A percentile compares a stretch with the other conserved stretches of the same genome.
phyloP scores from a whole-genome alignment of 2,329 filamentous ascomycete species.

The Zymoseptoria tritici region DNA sequence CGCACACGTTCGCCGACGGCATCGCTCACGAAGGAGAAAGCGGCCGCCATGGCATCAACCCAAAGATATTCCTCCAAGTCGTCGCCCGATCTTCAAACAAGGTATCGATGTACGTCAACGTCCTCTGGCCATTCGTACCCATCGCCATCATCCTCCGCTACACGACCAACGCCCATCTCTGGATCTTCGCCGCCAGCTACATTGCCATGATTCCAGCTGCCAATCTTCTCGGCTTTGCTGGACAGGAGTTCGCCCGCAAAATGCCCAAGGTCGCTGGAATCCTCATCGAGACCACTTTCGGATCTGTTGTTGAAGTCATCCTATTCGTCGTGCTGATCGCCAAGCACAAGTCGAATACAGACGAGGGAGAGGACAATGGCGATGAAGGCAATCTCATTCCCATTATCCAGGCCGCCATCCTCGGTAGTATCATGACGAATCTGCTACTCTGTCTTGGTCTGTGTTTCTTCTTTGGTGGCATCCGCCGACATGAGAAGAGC shows the following conservation, averaged over 20 bases:
- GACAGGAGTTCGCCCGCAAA: constrained; percentile 64
- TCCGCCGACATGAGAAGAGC: constrained; percentile 51
- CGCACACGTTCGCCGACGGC: constrained; percentile 15
- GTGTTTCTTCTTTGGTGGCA: constrained; percentile 71
- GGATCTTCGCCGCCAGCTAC: constrained; percentile 43
- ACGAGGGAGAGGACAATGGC: constrained; percentile 9
- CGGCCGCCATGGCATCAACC: constrained; percentile 39
- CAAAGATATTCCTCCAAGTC: constrained; percentile 36
- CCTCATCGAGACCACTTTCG: constrained; percentile 45
- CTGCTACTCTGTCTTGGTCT: constrained; percentile 63
- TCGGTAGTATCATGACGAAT: constrained; percentile 75
- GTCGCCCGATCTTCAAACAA: constrained; percentile 39
- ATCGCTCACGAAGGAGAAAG: constrained; percentile 37
- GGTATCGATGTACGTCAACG: constrained; percentile 40
- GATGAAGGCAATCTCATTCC: constrained; percentile 27
- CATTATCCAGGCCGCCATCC: constrained; percentile 75
- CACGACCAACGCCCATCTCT: constrained; percentile 33
- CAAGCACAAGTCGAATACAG: constrained; percentile 12
- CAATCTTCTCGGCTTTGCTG: constrained; percentile 52
- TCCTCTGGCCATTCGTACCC: constrained; percentile 44
- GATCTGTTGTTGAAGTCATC: constrained; percentile 71
- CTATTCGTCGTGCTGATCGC: constrained; percentile 67
- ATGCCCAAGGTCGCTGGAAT: constrained; percentile 64
- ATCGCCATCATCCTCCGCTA: constrained; percentile 43
- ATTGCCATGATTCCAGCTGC: constrained; percentile 45